Evolutionary conservation across 768 basidiomycete species (phyloP).

Genomic region (Lactarius trivialis): DNA sequence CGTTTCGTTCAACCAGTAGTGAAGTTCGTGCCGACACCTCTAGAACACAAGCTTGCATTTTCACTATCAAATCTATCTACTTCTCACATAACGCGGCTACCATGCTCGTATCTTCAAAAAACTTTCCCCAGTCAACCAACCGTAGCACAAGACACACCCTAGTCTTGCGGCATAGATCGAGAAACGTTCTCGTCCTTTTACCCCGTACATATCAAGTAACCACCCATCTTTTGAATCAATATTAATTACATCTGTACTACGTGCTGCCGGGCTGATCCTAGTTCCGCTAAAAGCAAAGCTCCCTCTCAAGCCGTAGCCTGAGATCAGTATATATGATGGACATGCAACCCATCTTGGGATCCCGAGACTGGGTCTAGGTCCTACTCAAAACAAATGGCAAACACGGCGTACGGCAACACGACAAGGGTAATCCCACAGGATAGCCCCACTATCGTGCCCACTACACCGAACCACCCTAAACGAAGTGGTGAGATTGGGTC

Average conservation of each 20-base stretch:
- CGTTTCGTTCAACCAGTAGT: too few species aligned
- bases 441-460: not conserved
- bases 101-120: constrained; percentile 15
- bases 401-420: not conserved
- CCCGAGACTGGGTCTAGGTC: too few species aligned
- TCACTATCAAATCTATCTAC: not conserved
- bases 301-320: too few species aligned
- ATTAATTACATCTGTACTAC: not conserved
- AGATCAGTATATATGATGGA: too few species aligned
- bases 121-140: constrained; percentile 5
- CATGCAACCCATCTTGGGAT: too few species aligned
- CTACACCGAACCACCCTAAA: constrained; percentile 2
- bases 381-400: too few species aligned
- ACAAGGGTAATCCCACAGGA: constrained; percentile 2
- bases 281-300: too few species aligned
- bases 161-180: constrained; percentile 1
- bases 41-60: not conserved
- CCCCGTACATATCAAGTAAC: constrained; percentile 9
- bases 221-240: not conserved
- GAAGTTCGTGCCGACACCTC: too few species aligned
- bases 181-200: constrained; percentile 12
- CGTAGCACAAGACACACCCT: not conserved
- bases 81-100: not conserved
- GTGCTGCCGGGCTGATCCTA: too few species aligned
- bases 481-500: not conserved